Percentiles rank a stretch among this genome's conserved stretches.
phyloP scores from a whole-genome alignment of 2,329 filamentous ascomycete species.

The Clarireedia hainanense region DNA sequence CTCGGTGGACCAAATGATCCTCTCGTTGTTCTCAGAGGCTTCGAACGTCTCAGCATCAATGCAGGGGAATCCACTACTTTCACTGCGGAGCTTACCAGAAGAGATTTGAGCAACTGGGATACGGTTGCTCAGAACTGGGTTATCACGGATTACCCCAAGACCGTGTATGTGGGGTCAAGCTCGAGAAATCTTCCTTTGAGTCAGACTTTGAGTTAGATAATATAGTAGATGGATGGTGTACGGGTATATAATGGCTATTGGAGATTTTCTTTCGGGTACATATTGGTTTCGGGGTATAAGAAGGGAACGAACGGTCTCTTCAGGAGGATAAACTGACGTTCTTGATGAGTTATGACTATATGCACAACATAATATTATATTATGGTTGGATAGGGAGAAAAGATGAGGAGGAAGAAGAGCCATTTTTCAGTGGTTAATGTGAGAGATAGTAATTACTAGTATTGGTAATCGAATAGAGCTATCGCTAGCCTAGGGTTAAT shows the following conservation, averaged over 20 bases:
- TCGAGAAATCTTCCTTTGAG: slow-evolving; percentile 27
- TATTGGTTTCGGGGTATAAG: too few relatives aligned
- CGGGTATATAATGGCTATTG: background rate
- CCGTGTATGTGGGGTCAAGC: slow-evolving; percentile 27
- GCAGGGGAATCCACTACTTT: slow-evolving; percentile 63
- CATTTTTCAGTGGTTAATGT: too few relatives aligned
- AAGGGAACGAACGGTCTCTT: too few relatives aligned
- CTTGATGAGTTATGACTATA: too few relatives aligned
- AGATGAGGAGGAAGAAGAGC: too few relatives aligned
- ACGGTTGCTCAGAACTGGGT: slow-evolving; percentile 76
- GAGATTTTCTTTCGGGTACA: background rate
- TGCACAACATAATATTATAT: too few relatives aligned
- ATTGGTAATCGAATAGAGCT: too few relatives aligned
- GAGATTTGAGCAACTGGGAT: slow-evolving; percentile 88
- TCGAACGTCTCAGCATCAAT: slow-evolving; percentile 67
- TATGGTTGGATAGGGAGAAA: too few relatives aligned
- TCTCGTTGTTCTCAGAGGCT: slow-evolving; percentile 62
- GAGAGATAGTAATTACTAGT: too few relatives aligned
- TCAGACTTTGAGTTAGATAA: slow-evolving; percentile 13
- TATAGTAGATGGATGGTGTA: background rate
- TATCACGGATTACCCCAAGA: slow-evolving; percentile 26
- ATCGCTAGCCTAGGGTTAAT: too few relatives aligned
- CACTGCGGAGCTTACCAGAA: slow-evolving; percentile 60
- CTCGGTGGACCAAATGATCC: slow-evolving; percentile 73
- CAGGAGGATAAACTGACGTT: too few relatives aligned